Percentiles rank a stretch among this genome's conserved stretches.
phyloP scores from a whole-genome alignment of 1,284 basidiomycete genomes.

The Fomitiporia mediterranea region DNA sequence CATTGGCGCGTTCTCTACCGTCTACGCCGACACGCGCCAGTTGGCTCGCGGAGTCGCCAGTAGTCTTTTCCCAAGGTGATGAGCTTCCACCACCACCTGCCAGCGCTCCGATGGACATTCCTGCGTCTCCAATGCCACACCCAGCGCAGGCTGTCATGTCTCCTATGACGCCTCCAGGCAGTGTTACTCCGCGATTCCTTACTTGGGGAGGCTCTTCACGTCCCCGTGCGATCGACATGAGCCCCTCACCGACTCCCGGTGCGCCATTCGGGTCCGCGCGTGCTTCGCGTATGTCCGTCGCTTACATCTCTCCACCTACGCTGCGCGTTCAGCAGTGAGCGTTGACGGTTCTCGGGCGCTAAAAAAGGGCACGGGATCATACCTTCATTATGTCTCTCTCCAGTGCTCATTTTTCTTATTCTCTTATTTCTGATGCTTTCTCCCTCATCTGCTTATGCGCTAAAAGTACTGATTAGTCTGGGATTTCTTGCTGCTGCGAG shows the following conservation, averaged over 20 bases:
- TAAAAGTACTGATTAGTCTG: background rate
- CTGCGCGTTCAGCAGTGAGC: constrained; percentile 13
- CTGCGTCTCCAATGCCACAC: background rate
- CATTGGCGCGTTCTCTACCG: constrained; percentile 6
- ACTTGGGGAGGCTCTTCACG: constrained; percentile 9
- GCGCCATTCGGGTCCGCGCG: constrained; percentile 15
- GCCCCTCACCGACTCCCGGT: constrained; percentile 15
- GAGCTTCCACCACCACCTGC: background rate
- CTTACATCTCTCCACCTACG: constrained; percentile 11
- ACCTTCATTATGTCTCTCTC: background rate
- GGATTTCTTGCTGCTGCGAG: background rate
- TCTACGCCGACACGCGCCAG: constrained; percentile 11
- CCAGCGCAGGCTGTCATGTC: background rate
- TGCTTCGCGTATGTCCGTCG: constrained; percentile 11
- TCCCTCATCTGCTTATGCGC: background rate
- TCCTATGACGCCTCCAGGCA: constrained; percentile 20
- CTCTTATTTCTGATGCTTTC: background rate
- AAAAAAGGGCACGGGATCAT: constrained; percentile 1
- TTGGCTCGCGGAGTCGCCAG: constrained; percentile 1
- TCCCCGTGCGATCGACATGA: constrained; percentile 12
- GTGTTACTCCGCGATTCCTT: constrained; percentile 17
- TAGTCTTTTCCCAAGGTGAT: background rate
- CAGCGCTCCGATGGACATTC: background rate
- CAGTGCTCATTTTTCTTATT: background rate
- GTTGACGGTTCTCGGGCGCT: background rate